phyloP scores from a whole-genome alignment of 768 basidiomycete species.

The Tricholomella constricta region DNA sequence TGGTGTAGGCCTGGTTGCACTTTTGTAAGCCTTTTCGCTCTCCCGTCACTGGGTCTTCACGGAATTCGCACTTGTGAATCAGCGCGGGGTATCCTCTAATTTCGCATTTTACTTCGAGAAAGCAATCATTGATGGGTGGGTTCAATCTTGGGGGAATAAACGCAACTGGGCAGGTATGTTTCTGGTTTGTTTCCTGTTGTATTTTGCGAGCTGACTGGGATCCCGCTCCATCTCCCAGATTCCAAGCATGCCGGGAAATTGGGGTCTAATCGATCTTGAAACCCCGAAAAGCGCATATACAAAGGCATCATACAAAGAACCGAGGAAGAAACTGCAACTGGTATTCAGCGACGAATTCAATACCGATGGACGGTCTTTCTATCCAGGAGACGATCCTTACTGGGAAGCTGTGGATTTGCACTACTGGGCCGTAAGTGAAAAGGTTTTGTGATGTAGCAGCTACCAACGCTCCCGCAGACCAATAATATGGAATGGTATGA shows the following conservation, averaged over 20 bases:
- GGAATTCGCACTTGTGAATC: constrained; percentile 2
- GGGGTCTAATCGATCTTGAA: constrained; percentile 72
- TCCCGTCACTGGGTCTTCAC: not conserved
- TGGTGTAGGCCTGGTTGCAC: constrained; percentile 49
- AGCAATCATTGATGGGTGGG: constrained; percentile 53
- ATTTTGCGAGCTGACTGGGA: not conserved
- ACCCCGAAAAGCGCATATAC: constrained; percentile 67
- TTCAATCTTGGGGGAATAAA: constrained; percentile 82
- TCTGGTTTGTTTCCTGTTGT: not conserved
- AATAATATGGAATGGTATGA: constrained; percentile 90
- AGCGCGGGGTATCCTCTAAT: constrained; percentile 69
- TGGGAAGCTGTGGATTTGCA: constrained; percentile 86
- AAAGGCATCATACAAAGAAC: constrained; percentile 51
- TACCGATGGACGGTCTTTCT: constrained; percentile 75
- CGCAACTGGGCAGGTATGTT: constrained; percentile 64
- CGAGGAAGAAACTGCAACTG: constrained; percentile 58
- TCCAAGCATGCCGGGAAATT: constrained; percentile 61
- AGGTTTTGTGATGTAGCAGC: not conserved
- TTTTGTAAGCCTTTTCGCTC: constrained; percentile 52
- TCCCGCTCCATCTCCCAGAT: constrained; percentile 35
- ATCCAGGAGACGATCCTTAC: constrained; percentile 87
- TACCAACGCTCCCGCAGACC: constrained; percentile 40
- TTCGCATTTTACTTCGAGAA: constrained; percentile 51
- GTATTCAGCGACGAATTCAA: constrained; percentile 93
- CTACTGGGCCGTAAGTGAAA: constrained; percentile 63